Conservation (phyloP, 2,329 filamentous ascomycete genomes). For the Helminthosporium solani region DNA sequence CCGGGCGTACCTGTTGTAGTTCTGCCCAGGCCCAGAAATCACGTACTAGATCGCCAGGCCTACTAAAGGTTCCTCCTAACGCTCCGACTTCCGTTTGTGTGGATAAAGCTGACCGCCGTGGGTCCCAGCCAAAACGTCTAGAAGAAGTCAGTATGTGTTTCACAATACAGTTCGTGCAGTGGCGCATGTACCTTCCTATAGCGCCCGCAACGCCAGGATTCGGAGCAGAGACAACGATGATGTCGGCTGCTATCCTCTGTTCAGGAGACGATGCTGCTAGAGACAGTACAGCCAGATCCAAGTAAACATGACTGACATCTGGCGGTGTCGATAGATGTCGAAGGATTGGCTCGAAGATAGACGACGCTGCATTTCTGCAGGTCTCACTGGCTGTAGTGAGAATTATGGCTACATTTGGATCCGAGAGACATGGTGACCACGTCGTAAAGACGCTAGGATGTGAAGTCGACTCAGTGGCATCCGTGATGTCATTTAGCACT, state of each 20-base stretch:
- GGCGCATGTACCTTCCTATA: conserved; percentile 32
- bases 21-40: conserved; percentile 37
- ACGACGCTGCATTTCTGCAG: conserved; percentile 14
- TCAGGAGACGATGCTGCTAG: conserved; percentile 22
- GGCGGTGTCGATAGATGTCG: conserved; percentile 16
- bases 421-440: conserved; percentile 27
- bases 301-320: conserved; percentile 24
- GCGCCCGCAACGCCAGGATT: conserved; percentile 23
- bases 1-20: conserved; percentile 11
- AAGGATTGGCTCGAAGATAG: conserved; percentile 23
- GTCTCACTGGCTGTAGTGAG: conserved; percentile 26
- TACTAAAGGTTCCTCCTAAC: conserved; percentile 22
- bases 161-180: no score
- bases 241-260: conserved; percentile 23
- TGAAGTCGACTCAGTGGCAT: conserved; percentile 22
- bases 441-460: conserved; percentile 28
- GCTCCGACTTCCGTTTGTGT: conserved; percentile 16
- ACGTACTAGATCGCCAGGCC: conserved; percentile 27
- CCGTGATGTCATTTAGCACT: conserved; percentile 30
- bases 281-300: conserved; percentile 24
- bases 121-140: conserved; percentile 36
- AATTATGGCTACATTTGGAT: conserved; percentile 20
- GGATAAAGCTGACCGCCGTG: conserved; percentile 25
- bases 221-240: conserved; percentile 23
- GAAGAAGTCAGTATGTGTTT: no score